phyloP scores from a whole-genome alignment of 768 basidiomycete genomes.

The Exidia glandulosa region DNA sequence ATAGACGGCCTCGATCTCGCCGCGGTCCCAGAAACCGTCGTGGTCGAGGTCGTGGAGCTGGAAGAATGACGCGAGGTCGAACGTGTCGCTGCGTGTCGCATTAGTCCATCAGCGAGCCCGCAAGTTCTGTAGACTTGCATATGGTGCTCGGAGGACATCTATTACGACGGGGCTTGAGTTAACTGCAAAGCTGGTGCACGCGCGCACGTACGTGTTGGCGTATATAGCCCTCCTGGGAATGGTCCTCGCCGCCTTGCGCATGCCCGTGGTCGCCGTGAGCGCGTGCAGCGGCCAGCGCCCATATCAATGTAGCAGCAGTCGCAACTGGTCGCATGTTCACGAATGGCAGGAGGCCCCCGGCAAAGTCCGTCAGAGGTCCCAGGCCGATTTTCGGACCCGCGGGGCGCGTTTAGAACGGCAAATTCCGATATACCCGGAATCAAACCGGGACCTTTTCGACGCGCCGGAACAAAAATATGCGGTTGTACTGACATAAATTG shows the following conservation, averaged over 20 bases:
- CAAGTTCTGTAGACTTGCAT: slow-evolving; percentile 37
- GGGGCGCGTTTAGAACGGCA: no score
- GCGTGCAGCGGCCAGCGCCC: slow-evolving; percentile 21
- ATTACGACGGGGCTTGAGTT: no score
- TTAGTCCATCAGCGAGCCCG: neutral
- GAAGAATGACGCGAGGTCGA: slow-evolving; percentile 84
- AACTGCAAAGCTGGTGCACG: slow-evolving; percentile 8
- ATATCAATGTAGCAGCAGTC: slow-evolving; percentile 18
- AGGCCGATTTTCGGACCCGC: no score
- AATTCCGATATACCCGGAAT: no score
- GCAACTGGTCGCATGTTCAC: no score
- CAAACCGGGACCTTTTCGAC: no score
- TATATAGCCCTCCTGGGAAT: slow-evolving; percentile 82
- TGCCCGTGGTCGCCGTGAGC: slow-evolving; percentile 58
- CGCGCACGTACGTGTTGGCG: slow-evolving; percentile 83
- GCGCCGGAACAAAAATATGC: no score
- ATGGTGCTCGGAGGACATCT: no score
- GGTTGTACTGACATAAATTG: no score
- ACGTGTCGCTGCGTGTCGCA: slow-evolving; percentile 61
- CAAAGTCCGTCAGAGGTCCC: no score
- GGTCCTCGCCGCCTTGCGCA: slow-evolving; percentile 41
- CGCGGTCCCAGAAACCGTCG: slow-evolving; percentile 71
- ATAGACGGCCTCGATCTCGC: slow-evolving; percentile 94
- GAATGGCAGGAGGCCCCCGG: no score
- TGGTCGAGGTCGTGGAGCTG: slow-evolving; percentile 87